These are phyloP conservation scores for Boletus insuetus DNA, from an alignment of 768 basidiomycete species.

Conservation along the genomic window DNA sequence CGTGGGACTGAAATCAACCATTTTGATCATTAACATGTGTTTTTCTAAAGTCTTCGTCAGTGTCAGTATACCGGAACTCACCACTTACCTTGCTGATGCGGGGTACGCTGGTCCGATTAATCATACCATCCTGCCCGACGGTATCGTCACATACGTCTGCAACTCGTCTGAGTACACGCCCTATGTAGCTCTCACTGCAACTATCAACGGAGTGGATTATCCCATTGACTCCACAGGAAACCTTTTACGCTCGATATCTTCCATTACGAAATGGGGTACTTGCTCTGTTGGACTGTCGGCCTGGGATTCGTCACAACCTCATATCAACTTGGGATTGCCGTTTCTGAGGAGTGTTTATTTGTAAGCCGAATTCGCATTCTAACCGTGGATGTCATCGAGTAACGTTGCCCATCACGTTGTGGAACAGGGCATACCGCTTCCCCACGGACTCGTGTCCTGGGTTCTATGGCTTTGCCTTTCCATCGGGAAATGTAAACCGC, in stretches of 20 bases:
- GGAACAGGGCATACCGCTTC: slow-evolving; percentile 27
- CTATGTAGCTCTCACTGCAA: slow-evolving; percentile 18
- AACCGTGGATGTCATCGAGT: neutral
- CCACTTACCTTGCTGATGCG: slow-evolving; percentile 5
- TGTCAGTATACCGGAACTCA: neutral
- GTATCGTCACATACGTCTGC: slow-evolving; percentile 16
- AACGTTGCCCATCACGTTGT: neutral
- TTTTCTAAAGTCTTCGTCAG: slow-evolving; percentile 5
- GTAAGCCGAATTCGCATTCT: slow-evolving; percentile 1
- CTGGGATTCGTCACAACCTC: neutral
- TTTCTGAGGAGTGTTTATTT: slow-evolving; percentile 18
- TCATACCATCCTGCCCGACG: slow-evolving; percentile 1
- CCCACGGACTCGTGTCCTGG: slow-evolving; percentile 26
- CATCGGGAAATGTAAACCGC: slow-evolving; percentile 21
- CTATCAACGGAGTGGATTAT: slow-evolving; percentile 28
- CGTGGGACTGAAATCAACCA: neutral
- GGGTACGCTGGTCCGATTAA: slow-evolving; percentile 16
- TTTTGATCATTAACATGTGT: neutral
- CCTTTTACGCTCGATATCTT: slow-evolving; percentile 8
- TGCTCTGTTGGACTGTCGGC: slow-evolving; percentile 11
- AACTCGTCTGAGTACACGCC: slow-evolving; percentile 15
- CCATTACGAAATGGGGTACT: slow-evolving; percentile 4
- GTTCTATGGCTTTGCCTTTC: slow-evolving; percentile 29
- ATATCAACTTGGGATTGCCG: slow-evolving; percentile 11
- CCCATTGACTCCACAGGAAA: slow-evolving; percentile 20